Evolutionary conservation across 306 rosid species (phyloP), one percentile per base, ranked within the genome.

Genomic region (Lotus japonicus): DNA sequence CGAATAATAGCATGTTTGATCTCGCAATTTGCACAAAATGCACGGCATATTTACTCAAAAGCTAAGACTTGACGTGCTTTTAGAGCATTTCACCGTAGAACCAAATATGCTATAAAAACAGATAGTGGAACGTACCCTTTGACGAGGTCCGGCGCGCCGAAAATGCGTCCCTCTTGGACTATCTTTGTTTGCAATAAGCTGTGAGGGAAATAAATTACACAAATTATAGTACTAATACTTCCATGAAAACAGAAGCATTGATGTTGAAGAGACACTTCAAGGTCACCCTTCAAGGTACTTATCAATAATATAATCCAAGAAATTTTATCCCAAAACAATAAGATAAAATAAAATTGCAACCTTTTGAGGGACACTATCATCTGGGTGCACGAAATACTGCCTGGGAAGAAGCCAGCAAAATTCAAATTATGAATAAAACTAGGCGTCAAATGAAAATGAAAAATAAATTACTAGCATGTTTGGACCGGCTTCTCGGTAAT

Each of bases 91-190:
- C 33, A 26, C 23, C 23, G 23, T 21, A 21, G 31, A 26, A 31
- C 36, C 36, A 58, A 13, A 11, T 13, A 21, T 21, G 26, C 3
- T 21, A 21, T 21, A 21, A 21, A 21, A 21, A 64, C 7, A 18
- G n/a, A 11, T 17, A 12, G 0, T 6, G 15, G 7, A 64, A 48
- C 71, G 58, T 80, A 87, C 99, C 79, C 12, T 84, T 80, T 94
- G 97, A 11, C 99, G 95, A 3, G 99, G 99, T 54, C 99, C 99
- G 0, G 99, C 99, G 5, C 97, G 96, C 52, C 99, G 87, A 68
- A 94, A 90, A 84, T 94, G 99, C n/a, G 72, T 39, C 41, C 99
- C 97, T 72, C 97, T 84, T 42, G 97, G 97, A 72, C 96, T 79
- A 73, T 81, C 80, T 79, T 84, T 88, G 77, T 94, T 92, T 74